Evolutionary conservation across 1,284 basidiomycete species (phyloP).

Genomic region (Athelia psychrophila): DNA sequence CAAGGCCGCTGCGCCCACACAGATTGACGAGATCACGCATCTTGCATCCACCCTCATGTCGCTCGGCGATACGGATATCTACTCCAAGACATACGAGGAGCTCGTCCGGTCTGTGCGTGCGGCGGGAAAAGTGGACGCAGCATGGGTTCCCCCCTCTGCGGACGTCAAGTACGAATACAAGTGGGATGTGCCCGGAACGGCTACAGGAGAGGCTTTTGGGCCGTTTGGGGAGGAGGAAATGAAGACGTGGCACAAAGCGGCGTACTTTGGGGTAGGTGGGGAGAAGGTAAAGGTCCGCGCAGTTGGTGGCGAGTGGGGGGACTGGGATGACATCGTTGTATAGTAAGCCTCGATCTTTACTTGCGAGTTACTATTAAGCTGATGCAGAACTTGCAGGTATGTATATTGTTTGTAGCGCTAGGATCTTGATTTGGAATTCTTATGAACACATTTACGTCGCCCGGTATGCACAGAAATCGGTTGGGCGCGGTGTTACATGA

Average conservation of each 20-base stretch:
- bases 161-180: constrained; percentile 76
- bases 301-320: constrained; percentile 65
- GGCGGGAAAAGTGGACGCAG: constrained; percentile 61
- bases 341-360: constrained; percentile 18
- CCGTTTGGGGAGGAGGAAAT: constrained; percentile 78
- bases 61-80: constrained; percentile 79
- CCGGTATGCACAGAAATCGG: no score
- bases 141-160: constrained; percentile 77
- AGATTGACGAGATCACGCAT: constrained; percentile 78
- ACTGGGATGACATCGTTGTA: constrained; percentile 62
- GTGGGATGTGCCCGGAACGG: constrained; percentile 59
- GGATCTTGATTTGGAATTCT: background rate
- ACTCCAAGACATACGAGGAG: constrained; percentile 81
- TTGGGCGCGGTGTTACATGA: no score
- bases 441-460: no score
- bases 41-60: constrained; percentile 82
- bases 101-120: constrained; percentile 72
- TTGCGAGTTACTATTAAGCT: constrained; percentile 16
- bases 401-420: background rate
- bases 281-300: constrained; percentile 71
- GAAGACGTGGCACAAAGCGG: constrained; percentile 69
- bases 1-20: constrained; percentile 34
- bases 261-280: constrained; percentile 71
- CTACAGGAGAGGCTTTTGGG: constrained; percentile 60
- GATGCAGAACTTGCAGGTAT: background rate